Evolutionary conservation across 768 basidiomycete species (phyloP).

Genomic region (Lentinus tigrinus): DNA sequence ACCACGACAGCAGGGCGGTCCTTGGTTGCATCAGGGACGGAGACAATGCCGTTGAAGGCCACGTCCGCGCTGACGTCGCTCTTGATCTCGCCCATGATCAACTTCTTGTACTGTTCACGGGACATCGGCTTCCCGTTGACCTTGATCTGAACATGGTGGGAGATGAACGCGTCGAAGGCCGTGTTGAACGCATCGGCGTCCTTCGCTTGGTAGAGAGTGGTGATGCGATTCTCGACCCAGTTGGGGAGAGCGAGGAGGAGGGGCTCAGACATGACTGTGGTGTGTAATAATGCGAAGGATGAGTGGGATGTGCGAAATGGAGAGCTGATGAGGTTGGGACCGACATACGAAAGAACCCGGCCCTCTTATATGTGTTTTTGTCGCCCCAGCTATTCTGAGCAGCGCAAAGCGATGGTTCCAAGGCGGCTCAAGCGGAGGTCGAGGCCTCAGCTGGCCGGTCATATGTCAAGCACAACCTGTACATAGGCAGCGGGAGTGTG

Average conservation of each 20-base stretch:
- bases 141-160: conserved; percentile 33
- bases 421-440: too few species aligned
- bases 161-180: conserved; percentile 43
- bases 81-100: conserved; percentile 27
- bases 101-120: conserved; percentile 40
- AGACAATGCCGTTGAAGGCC: conserved; percentile 30
- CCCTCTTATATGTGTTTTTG: too few species aligned
- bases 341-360: too few species aligned
- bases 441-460: too few species aligned
- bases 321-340: too few species aligned
- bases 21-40: conserved; percentile 25
- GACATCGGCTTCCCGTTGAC: conserved; percentile 42
- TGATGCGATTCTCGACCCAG: conserved; percentile 42
- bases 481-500: too few species aligned
- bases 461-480: too few species aligned
- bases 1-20: conserved; percentile 6
- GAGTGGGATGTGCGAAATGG: too few species aligned
- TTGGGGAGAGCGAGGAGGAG: conserved; percentile 40
- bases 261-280: conserved; percentile 21
- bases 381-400: too few species aligned
- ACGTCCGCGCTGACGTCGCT: conserved; percentile 30
- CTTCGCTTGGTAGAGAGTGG: conserved; percentile 38
- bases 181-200: conserved; percentile 32
- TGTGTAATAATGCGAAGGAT: neutral
- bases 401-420: too few species aligned